These are phyloP conservation scores for Nasturtium officinale DNA, from an alignment of 345 rosid genomes.

Conservation along the genomic window DNA sequence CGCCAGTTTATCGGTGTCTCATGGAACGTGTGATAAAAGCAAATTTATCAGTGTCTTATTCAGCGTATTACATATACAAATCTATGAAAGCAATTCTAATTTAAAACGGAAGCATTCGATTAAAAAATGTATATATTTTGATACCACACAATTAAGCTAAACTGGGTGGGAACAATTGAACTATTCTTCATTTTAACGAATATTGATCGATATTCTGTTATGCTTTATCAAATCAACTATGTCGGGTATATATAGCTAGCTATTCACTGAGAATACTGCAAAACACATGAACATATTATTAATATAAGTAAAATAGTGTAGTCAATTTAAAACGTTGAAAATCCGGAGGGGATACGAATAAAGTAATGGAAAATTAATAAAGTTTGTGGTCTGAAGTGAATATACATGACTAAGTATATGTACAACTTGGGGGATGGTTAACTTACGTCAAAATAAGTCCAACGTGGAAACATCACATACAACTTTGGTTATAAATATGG, in stretches of 20 bases:
- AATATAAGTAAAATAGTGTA: background rate
- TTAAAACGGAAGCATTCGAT: background rate
- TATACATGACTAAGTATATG: constrained; percentile 14
- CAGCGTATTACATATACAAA: background rate
- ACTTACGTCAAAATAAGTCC: constrained; percentile 33
- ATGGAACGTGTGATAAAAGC: background rate
- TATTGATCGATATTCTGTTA: too few species aligned
- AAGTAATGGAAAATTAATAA: background rate
- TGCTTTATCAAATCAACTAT: too few species aligned
- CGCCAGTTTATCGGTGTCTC: background rate
- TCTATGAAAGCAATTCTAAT: background rate
- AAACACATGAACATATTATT: constrained; percentile 1
- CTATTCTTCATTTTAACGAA: too few species aligned
- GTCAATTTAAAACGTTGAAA: constrained; percentile 11
- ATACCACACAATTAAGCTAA: background rate
- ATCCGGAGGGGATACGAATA: constrained; percentile 1
- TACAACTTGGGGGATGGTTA: too few species aligned
- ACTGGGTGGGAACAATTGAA: background rate
- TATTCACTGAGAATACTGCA: constrained; percentile 13
- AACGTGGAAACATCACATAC: constrained; percentile 14
- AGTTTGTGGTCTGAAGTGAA: background rate
- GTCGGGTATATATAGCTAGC: too few species aligned
- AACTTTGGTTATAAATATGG: constrained; percentile 29
- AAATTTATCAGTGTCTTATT: background rate
- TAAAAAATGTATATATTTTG: background rate